Evolutionary conservation across 495 filamentous ascomycete species (phyloP), one percentile per base, ranked within the genome.

Genomic region (Parachaetomium inaequale): DNA sequence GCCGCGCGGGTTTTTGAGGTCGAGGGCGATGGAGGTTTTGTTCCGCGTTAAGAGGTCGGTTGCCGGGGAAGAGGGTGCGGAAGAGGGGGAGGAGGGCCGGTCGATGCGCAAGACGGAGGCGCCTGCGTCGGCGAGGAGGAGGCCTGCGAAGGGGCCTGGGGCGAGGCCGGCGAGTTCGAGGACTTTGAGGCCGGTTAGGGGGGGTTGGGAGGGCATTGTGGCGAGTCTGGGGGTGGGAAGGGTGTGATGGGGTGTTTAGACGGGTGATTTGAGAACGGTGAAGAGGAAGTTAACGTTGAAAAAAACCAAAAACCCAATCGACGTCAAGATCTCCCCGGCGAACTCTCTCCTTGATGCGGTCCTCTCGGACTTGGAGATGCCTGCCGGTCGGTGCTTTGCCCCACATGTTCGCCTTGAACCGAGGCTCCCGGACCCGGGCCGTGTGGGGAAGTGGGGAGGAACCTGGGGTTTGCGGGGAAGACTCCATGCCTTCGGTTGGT

Each of bases 161-260:
- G 93, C 93, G 47, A 97, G 80, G 14, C 93, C 91, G 23, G 90
- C 92, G 63, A 97, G 88, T 75, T 97, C 93, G 31, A 97, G 82
- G 59, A 96, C 92, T 58, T 87, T 87, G 62, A 94, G 76, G 50
- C 89, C 90, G 10, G 81, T 75, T 32, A 98, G 82, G 12, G 92
- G 90, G 15, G 87, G 85, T 62, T 73, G 73, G 55, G 69, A 67
- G 49, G 71, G 64, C 82, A 84, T 84, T 26, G 26, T 65, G 38
- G 2, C 7, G 10, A 25, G 28, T 25, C 7, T 10, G 12, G 15
- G 12, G n/a, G 23, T 38, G 56, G 29, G 2, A 28, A 40, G 14
- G 10, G 14, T 21, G 23, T 8, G 21, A 25, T 15, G 36, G 36
- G 36, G 14, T 4, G 14, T 15, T 31, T 32, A 12, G 15, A 15